phyloP scores from a whole-genome alignment of 768 basidiomycete genomes.

The Fistulinella prunicolor region DNA sequence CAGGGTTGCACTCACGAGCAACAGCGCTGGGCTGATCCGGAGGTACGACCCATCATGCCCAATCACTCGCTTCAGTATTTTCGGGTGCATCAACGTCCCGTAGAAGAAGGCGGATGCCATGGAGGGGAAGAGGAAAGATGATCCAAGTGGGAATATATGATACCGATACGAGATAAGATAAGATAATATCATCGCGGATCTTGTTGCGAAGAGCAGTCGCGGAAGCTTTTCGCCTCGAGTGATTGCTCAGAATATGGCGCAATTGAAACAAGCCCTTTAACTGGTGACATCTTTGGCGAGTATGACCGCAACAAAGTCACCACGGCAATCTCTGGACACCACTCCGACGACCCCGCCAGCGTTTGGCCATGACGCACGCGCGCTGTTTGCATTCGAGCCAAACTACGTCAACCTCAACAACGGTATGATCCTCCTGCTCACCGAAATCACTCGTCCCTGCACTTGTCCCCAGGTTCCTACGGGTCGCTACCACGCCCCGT shows the following conservation, averaged over 20 bases:
- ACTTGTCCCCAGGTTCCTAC: slow-evolving; percentile 53
- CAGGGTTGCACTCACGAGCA: slow-evolving; percentile 51
- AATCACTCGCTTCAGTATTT: slow-evolving; percentile 75
- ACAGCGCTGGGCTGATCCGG: slow-evolving; percentile 66
- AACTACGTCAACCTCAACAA: slow-evolving; percentile 65
- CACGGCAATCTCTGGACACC: background rate
- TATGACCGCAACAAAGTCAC: slow-evolving; percentile 9
- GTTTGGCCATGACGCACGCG: slow-evolving; percentile 56
- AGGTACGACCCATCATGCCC: slow-evolving; percentile 62
- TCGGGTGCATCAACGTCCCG: slow-evolving; percentile 88
- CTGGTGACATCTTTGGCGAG: too few species aligned
- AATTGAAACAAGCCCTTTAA: too few species aligned
- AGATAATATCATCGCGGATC: too few species aligned
- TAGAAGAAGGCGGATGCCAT: slow-evolving; percentile 73
- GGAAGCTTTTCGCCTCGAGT: too few species aligned
- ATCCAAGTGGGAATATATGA: background rate
- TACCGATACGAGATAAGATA: slow-evolving; percentile 1
- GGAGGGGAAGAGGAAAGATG: background rate
- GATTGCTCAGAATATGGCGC: too few species aligned
- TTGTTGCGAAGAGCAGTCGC: too few species aligned
- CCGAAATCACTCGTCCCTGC: background rate
- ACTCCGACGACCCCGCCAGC: slow-evolving; percentile 35
- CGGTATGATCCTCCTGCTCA: slow-evolving; percentile 37
- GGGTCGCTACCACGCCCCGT: slow-evolving; percentile 57
- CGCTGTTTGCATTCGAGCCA: slow-evolving; percentile 55